Percentiles rank a stretch among this genome's conserved stretches.
These are phyloP conservation scores for Cordyceps militaris DNA, from an alignment of 2,329 filamentous ascomycete species.

Conservation along the genomic window DNA sequence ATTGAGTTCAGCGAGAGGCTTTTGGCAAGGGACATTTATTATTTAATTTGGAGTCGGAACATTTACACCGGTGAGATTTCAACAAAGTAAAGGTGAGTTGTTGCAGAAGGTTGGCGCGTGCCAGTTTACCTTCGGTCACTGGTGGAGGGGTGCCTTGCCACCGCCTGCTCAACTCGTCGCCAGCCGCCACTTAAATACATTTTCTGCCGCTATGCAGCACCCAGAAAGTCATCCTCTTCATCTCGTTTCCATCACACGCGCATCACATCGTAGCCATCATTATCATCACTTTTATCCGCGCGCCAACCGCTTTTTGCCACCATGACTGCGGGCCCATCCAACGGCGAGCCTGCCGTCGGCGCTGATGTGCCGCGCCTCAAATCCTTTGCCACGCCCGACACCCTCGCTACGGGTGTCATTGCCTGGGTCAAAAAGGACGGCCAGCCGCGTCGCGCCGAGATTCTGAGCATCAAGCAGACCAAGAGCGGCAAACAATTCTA, in stretches of 20 bases:
- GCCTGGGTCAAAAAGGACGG: conserved; percentile 64
- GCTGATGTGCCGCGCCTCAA: conserved; percentile 57
- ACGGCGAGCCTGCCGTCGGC: conserved; percentile 48
- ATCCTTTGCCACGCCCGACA: conserved; percentile 77
- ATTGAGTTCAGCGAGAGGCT: not conserved
- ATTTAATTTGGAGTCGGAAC: not conserved
- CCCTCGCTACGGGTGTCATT: conserved; percentile 58
- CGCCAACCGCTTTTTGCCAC: not conserved
- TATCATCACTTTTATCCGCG: not conserved
- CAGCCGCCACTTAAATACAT: conserved; percentile 1
- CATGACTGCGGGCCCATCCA: conserved; percentile 45
- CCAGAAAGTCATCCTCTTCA: not conserved
- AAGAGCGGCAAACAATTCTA: conserved; percentile 88
- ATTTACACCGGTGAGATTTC: no score
- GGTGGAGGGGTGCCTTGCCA: not conserved
- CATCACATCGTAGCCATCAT: not conserved
- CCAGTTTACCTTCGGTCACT: not conserved
- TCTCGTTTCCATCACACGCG: not conserved
- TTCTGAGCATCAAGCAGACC: conserved; percentile 85
- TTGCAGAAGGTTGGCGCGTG: not conserved
- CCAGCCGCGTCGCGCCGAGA: conserved; percentile 84
- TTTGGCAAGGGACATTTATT: not conserved
- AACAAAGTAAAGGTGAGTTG: no score
- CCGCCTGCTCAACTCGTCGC: conserved; percentile 7
- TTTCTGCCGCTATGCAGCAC: conserved; percentile 2